Base-by-base conservation (phyloP, 2,329 filamentous ascomycete genomes). In the Orbilia quercus region DNA sequence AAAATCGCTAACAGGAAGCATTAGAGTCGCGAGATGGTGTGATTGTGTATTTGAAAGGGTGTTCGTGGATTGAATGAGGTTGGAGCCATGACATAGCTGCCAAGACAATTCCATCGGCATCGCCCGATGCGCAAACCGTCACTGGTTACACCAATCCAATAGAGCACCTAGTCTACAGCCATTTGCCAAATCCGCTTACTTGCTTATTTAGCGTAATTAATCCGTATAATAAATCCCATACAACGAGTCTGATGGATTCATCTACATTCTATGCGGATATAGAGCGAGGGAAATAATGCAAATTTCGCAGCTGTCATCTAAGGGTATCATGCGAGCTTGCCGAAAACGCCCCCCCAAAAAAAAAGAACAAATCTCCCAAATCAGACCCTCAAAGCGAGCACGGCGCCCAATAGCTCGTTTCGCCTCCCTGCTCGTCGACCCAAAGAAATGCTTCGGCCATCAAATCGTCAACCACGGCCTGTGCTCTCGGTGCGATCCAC, bases 321-420 rank as follows among this genome's bases (percentile, higher is more conserved):
- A 40, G 53, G 53, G 53, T 57, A 57, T 57, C 53, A 57, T 31
- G 28, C 28, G 9, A 31, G 22, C 16, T n/a, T 20, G 20, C 14
- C 20, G 14, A n/a, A 7, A 57, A 25, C n/a, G 42, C 42, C 16
- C n/a, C 11, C 42, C 16, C 42, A 18, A 3, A 45, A 20, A 45
- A 45, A 20, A 45, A 45, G 20, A 22, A 7, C 38, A 42, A 42
- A 9, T n/a, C 6, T 40, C 20, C 16, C 12, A 20, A 45, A 45
- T 16, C 5, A 20, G 42, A 25, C 7, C 20, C n/a, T 48, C 16
- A 62, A 25, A 60, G 22, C 20, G 69, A 54, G 28, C 69, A 58
- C 7, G 91, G 91, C 70, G 88, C 91, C 95, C 95, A 99, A 78
- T 97, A 99, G 81, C 98, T 93, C 81, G 89, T 92, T 82, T 98